A percentile compares a stretch with the other conserved stretches of the same genome.
These are phyloP conservation scores for Blastocystis sp. DNA, from an alignment of 352 stramenopile species.

Conservation along the genomic window DNA sequence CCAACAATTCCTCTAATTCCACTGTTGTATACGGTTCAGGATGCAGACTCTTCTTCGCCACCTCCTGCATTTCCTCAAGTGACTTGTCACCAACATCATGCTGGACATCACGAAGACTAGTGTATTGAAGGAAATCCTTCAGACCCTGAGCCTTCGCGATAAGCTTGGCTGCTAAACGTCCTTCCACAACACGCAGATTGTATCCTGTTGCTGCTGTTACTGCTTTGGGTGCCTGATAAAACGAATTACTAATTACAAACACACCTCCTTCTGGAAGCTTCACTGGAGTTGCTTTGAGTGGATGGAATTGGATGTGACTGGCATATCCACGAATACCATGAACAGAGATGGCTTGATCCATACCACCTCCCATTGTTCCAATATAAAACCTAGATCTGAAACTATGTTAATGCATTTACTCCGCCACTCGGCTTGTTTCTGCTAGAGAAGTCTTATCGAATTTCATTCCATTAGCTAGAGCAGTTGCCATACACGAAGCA, in stretches of 20 bases:
- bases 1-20: constrained; percentile 46
- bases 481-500: constrained; percentile 74
- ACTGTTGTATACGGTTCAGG: constrained; percentile 27
- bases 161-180: constrained; percentile 76
- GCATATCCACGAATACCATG: constrained; percentile 73
- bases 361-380: constrained; percentile 79
- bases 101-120: constrained; percentile 71
- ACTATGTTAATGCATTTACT: constrained; percentile 69
- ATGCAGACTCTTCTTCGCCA: constrained; percentile 68
- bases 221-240: constrained; percentile 77
- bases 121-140: constrained; percentile 72
- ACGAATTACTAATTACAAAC: constrained; percentile 79
- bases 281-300: constrained; percentile 70
- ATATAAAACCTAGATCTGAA: constrained; percentile 71
- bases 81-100: constrained; percentile 68
- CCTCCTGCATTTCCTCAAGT: constrained; percentile 71
- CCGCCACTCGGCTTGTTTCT: constrained; percentile 73
- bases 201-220: constrained; percentile 75
- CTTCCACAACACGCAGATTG: constrained; percentile 81
- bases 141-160: constrained; percentile 74
- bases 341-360: constrained; percentile 79
- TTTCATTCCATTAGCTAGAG: constrained; percentile 64
- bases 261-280: constrained; percentile 71
- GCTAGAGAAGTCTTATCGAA: constrained; percentile 73
- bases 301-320: constrained; percentile 76